These are phyloP conservation scores for Macrolepiota fuliginosa DNA, from an alignment of 768 basidiomycete genomes.

Conservation along the genomic window DNA sequence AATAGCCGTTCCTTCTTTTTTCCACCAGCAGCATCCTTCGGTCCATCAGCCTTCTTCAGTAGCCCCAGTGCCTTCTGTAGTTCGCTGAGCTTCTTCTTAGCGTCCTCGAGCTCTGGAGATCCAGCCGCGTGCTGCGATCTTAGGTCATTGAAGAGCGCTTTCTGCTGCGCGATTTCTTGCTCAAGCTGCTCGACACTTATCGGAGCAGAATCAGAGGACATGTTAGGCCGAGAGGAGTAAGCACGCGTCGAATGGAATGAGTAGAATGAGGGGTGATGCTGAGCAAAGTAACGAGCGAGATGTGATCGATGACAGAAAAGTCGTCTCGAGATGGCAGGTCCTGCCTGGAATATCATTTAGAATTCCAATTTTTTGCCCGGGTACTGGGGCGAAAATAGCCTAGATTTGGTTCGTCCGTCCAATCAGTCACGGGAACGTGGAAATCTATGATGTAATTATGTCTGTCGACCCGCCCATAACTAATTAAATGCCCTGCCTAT, in stretches of 20 bases:
- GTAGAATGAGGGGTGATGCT: not conserved
- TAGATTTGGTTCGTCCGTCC: not conserved
- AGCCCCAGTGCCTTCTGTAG: constrained; percentile 57
- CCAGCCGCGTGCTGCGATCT: constrained; percentile 51
- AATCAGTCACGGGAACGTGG: not conserved
- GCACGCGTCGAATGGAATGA: not conserved
- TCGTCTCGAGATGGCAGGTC: constrained; percentile 5
- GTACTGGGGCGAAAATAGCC: not conserved
- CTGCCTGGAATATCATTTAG: constrained; percentile 5
- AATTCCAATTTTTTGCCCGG: not conserved
- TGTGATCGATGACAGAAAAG: constrained; percentile 8
- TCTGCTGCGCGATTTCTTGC: constrained; percentile 55
- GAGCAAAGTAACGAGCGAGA: constrained; percentile 1
- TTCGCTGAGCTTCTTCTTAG: constrained; percentile 68
- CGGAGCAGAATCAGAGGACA: not conserved
- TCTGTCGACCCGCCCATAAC: not conserved
- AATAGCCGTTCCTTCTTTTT: constrained; percentile 68
- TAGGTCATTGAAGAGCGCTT: constrained; percentile 58
- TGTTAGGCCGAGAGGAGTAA: not conserved
- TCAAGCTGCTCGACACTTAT: constrained; percentile 31
- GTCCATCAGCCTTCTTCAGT: constrained; percentile 18
- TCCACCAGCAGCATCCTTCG: not conserved
- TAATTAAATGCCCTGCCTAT: too few relatives aligned
- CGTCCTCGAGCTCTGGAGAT: constrained; percentile 48
- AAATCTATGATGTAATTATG: not conserved